Base-by-base conservation (phyloP, 2,329 filamentous ascomycete genomes). In the Diplodia sapinea region DNA sequence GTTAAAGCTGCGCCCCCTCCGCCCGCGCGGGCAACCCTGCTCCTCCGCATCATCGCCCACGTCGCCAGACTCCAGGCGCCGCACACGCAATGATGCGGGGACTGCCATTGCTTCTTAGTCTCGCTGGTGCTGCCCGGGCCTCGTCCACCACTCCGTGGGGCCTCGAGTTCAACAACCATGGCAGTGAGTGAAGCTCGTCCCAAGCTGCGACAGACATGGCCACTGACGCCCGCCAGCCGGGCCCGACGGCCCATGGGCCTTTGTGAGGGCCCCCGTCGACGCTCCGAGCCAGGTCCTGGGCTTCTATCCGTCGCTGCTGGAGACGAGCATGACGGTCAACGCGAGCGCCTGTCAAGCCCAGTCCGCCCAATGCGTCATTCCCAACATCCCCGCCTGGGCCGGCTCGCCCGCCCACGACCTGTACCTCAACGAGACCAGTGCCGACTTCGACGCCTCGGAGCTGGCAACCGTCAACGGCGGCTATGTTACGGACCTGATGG, bases 171-270 rank as follows among this genome's bases (percentile, higher is more conserved):
- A 2, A 43, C 38, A 59, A 59, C 17, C 7, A 43, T 23, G 55
- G 55, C 55, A 47, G 55, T 59, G 11, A 29, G 55, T 59, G 13
- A 12, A 23, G 29, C 15, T 52, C 23, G 7, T 12, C 20, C 49
- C n/a, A 8, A 3, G 26, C n/a, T 13, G 17, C 9, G 20, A 11
- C 54, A 15, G 7, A 0, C 0, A 12, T 11, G 7, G 33, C 17
- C 1, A 7, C 40, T 38, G n/a, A 43, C 31, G 26, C 5, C 20
- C 38, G 4, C n/a, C 9, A 65, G 62, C 38, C 23, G 62, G 62
- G 12, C 62, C 62, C 23, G 62, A 65, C 17, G 62, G 62, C 7
- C 47, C 62, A 5, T 65, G 62, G 62, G 26, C 23, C 31, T 54
- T 38, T 15, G 3, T 52, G 11, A 17, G n/a, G 2, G 49, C 38